Evolutionary conservation across 345 rosid species (phyloP), one percentile per base, ranked within the genome.

Genomic region (Turritis glabra): DNA sequence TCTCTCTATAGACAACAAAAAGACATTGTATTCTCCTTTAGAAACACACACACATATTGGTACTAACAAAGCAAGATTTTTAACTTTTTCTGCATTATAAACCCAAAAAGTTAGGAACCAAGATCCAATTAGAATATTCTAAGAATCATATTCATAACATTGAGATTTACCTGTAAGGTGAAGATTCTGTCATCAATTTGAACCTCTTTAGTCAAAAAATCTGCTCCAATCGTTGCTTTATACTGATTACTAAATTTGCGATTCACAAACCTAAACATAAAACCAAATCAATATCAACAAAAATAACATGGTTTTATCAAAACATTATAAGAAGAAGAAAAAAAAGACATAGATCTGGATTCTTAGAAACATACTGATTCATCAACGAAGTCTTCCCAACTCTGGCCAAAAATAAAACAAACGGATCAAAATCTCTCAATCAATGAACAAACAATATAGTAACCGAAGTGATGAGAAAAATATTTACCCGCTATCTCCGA

Each of bases 191-290:
- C 98, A 80, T 91, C 97, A 60, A 88, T 85, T 32, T 88, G 87
- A 67, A 93, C 90, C 85, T 93, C 98, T 80, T 91, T 91, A 5
- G 96, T 89, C 78, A 93, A 82, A 80, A 93, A 93, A 85, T 93
- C 98, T 3, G 94, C 97, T 71, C 97, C 98, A 32, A 93, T 93
- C 12, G 98, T 91, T 0, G 98, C 97, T 81, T 91, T 94, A 74
- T 94, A 94, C 78, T 94, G 97, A 80, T 89, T 94, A 61, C 91
- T 91, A 60, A 94, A 94, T 75, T 88, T 94, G 2, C 89, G 86
- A 73, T 94, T 94, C 84, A 94, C 98, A 75, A 85, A 91, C 85
- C 98, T 91, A 81, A 79, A 10, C 23, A 19, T 22, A 10, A 27
- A 68, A 19, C 26, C 21, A 30, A 59, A 21, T 40, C 50, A 13